Evolutionary conservation across 768 basidiomycete genomes (phyloP), one percentile per base, ranked within the genome.

Genomic region (Paxillus involutus): DNA sequence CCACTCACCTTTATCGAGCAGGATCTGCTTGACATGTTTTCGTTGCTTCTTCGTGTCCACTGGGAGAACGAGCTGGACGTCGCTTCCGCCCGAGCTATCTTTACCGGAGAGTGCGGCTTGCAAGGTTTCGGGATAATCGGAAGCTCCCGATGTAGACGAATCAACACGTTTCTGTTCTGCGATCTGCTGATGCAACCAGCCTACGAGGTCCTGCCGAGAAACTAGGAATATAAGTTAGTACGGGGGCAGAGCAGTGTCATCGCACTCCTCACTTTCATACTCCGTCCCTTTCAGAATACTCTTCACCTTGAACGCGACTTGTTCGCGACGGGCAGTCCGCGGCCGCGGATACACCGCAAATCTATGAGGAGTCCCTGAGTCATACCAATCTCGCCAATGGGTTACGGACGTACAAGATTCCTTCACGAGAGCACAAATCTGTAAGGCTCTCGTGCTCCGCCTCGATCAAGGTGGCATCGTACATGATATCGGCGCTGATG

Each of bases 401-500:
- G 29, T 46, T 3, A 16, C 41, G n/a, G 0, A 73, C 84, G 52
- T 60, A 92, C 91, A 93, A 62, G 39, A 94, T 91, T 11, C 91
- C 91, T 68, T 94, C 91, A n/a, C 84, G 73, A n/a, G 73, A 73
- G 63, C 91, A 93, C 24, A 80, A 70, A 44, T 88, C 89, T 21
- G 83, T 68, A 59, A 86, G 77, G 49, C 79, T 82, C 70, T 89
- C 86, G 52, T 82, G 80, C 46, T 86, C 85, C 4, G 73, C 66
- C 51, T 85, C 84, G 6, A 76, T 74, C 39, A 92, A 65, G 12
- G 83, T 86, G 2, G 81, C 79, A 56, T 94, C 91, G 61, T 94
- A 94, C 88, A 93, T 91, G 50, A 94, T 73, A 69, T 94, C 91
- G 0, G 90, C 86, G 59, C 89, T 91, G 65, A 93, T 92, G 47